Base-by-base conservation (phyloP, 257 asterid genomes). In the Solanum sejunctum region DNA sequence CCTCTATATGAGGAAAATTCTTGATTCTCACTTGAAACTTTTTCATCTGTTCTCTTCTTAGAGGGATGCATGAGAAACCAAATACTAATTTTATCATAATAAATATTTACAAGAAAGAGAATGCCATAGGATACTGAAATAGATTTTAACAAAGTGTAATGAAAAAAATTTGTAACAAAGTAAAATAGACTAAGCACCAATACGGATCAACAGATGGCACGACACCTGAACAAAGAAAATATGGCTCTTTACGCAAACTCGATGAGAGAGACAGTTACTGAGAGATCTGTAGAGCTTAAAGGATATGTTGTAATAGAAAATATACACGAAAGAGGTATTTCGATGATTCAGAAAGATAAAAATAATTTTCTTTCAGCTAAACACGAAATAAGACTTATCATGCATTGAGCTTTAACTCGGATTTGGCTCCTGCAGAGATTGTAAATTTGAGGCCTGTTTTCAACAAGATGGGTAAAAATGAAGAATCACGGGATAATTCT, bases 371-470 rank as follows among this genome's bases (percentile, higher is more conserved):
- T 70, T 70, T 28, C 79, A 70, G 79, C 79, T 71, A 55, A 28
- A 28, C 56, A 71, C 56, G 23, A 41, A 18, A 71, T 20, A 43
- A 43, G 55, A n/a, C n/a, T n/a, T n/a, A n/a, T n/a, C n/a, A n/a
- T n/a, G n/a, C n/a, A n/a, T 18, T 47, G 80, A 71, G 43, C 6
- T 1, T 43, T 43, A 71, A 71, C 36, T 71, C 80, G 23, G 84
- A 80, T 75, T 85, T 87, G 80, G 90, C 66, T 67, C 92, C 97
- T 84, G 83, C 96, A 72, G 92, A 93, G 88, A 97, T 97, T 87
- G 97, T 97, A 88, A 88, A 94, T 85, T 90, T 97, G 88, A 91
- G 97, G 92, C 98, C 98, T 63, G 96, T 93, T 60, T 93, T 90
- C 28, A 95, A 94, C 75, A 88, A 91, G 84, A 82, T 84, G 56